phyloP scores from a whole-genome alignment of 306 rosid genomes.

The Hippophae rhamnoides region DNA sequence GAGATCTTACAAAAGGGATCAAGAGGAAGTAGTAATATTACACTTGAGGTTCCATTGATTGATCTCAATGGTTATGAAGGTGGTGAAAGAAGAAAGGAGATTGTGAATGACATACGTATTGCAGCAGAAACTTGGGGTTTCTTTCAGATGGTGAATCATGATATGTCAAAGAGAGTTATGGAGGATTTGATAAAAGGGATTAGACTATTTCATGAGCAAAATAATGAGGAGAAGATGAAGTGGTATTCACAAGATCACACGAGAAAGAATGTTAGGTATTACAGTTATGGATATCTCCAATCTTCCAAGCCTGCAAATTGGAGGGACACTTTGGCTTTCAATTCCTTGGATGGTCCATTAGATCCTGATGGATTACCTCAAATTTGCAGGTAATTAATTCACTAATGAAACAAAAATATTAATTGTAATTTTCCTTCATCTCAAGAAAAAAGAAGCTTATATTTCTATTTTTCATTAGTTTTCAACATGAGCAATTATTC shows the following conservation, averaged over 20 bases:
- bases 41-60: too few species aligned
- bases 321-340: slow-evolving; percentile 23
- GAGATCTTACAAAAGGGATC: too few species aligned
- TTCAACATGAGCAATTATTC: too few species aligned
- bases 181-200: slow-evolving; percentile 24
- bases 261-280: slow-evolving; percentile 22
- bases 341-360: background rate
- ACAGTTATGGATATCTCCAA: slow-evolving; percentile 39
- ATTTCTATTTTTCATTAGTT: too few species aligned
- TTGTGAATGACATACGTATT: slow-evolving; percentile 19
- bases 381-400: slow-evolving; percentile 5
- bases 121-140: slow-evolving; percentile 53
- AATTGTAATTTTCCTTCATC: too few species aligned
- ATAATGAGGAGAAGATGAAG: slow-evolving; percentile 30
- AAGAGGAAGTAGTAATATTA: too few species aligned
- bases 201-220: slow-evolving; percentile 43
- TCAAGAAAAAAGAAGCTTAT: too few species aligned
- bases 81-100: background rate
- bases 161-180: slow-evolving; percentile 22
- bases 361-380: slow-evolving; percentile 14
- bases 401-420: too few species aligned
- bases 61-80: too few species aligned
- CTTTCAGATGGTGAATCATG: slow-evolving; percentile 55
- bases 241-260: slow-evolving; percentile 30
- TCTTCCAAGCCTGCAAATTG: slow-evolving; percentile 19